A percentile compares a stretch with the other conserved stretches of the same genome.
phyloP scores from a whole-genome alignment of 371 early-diverging fungal genomes.

The Mortierella sp. region DNA sequence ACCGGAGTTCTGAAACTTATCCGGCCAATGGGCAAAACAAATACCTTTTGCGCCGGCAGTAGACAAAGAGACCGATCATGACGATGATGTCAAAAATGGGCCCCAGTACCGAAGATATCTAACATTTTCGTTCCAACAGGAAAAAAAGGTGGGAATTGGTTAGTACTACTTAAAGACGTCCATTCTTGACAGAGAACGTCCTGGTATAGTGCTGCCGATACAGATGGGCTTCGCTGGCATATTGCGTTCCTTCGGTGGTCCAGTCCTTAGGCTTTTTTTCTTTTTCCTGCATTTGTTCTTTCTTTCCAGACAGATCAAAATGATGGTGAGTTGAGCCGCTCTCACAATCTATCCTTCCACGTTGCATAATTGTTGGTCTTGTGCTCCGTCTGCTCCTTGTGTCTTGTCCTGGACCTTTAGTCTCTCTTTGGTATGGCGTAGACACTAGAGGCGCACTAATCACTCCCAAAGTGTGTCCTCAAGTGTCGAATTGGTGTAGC shows the following conservation, averaged over 20 bases:
- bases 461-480: neutral
- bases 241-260: neutral
- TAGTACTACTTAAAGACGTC: neutral
- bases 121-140: neutral
- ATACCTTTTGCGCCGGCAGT: constrained; percentile 45
- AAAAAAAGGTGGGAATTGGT: neutral
- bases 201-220: neutral
- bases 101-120: constrained; percentile 42
- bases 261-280: neutral
- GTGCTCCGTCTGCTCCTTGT: neutral
- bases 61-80: constrained; percentile 45
- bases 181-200: neutral
- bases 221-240: neutral
- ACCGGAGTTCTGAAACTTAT: neutral
- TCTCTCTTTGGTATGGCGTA: neutral
- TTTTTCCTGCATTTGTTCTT: neutral
- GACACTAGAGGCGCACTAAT: neutral
- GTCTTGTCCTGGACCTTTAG: neutral
- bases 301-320: neutral
- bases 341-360: constrained; percentile 3
- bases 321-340: neutral
- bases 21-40: neutral
- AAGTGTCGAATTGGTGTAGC: too few species aligned
- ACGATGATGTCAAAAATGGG: constrained; percentile 47
- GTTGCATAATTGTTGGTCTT: neutral